Conservation (phyloP, 2,329 filamentous ascomycete genomes). For the Epichloe sp. region DNA sequence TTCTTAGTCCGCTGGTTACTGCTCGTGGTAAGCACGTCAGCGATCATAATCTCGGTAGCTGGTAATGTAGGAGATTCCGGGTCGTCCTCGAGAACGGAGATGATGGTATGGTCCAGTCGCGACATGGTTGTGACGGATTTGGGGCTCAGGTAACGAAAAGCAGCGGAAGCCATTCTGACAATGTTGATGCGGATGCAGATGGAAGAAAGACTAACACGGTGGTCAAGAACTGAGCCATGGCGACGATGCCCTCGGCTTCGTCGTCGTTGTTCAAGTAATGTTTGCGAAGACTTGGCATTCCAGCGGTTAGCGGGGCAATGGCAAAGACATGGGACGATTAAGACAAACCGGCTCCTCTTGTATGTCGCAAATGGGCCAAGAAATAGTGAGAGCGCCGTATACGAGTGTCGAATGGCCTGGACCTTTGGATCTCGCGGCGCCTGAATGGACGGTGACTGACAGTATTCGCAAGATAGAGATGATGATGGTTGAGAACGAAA, state of each 20-base stretch:
- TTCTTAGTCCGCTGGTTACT: constrained; percentile 72
- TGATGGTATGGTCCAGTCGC: constrained; percentile 17
- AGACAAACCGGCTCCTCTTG: not conserved
- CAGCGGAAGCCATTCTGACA: constrained; percentile 10
- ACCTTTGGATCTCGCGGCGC: not conserved
- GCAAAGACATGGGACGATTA: not conserved
- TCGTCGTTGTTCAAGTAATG: constrained; percentile 5
- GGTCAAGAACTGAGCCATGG: constrained; percentile 29
- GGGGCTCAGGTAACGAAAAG: constrained; percentile 20
- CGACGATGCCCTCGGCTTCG: constrained; percentile 7
- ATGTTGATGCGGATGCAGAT: constrained; percentile 5
- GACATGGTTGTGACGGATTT: constrained; percentile 20
- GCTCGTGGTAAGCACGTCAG: constrained; percentile 16
- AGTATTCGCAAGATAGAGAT: not conserved
- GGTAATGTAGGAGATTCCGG: constrained; percentile 9
- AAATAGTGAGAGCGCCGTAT: not conserved
- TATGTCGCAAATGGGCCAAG: not conserved
- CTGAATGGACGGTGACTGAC: not conserved
- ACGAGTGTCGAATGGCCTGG: not conserved
- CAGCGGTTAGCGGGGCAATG: constrained; percentile 29
- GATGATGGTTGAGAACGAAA: not conserved
- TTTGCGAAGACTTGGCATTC: constrained; percentile 20
- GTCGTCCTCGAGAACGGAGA: constrained; percentile 18
- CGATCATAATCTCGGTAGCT: constrained; percentile 10
- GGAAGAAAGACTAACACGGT: constrained; percentile 25